Conservation (phyloP, 228 moss, liverwort and hornwort species). For the Sphagnum magellanicum region DNA sequence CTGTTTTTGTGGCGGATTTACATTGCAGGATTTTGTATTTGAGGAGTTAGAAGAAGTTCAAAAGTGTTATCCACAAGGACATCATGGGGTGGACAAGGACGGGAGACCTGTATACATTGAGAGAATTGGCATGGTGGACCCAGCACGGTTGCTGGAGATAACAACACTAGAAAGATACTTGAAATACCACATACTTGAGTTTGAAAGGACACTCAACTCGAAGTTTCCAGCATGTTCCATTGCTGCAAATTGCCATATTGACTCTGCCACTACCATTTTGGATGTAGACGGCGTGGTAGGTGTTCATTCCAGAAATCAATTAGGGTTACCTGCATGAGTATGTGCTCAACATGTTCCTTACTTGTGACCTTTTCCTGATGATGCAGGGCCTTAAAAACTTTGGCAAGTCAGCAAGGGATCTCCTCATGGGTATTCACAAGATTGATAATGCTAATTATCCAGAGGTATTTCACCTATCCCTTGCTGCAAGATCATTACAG, state of each 20-base stretch:
- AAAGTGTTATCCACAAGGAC: conserved; percentile 83
- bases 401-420: conserved; percentile 71
- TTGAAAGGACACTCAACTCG: conserved; percentile 77
- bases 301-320: conserved; percentile 1
- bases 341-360: not conserved
- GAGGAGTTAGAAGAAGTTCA: conserved; percentile 58
- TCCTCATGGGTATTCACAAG: conserved; percentile 85
- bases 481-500: not conserved
- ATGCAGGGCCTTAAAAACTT: conserved; percentile 77
- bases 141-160: conserved; percentile 68
- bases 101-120: conserved; percentile 95
- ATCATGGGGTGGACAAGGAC: conserved; percentile 83
- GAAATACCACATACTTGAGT: conserved; percentile 87
- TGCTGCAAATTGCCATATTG: conserved; percentile 63
- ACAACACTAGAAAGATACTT: conserved; percentile 83
- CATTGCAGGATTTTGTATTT: conserved; percentile 66
- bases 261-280: conserved; percentile 81
- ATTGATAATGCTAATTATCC: conserved; percentile 93
- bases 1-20: too few species aligned
- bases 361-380: not conserved
- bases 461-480: conserved; percentile 41
- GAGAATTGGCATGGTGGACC: conserved; percentile 77
- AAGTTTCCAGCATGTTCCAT: conserved; percentile 92
- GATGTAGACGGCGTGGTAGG: conserved; percentile 94
- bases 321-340: not conserved